Percentiles rank a stretch among this genome's conserved stretches.
Evolutionary conservation across 768 basidiomycete species (phyloP).

Genomic region (Coprinellus micaceus): DNA sequence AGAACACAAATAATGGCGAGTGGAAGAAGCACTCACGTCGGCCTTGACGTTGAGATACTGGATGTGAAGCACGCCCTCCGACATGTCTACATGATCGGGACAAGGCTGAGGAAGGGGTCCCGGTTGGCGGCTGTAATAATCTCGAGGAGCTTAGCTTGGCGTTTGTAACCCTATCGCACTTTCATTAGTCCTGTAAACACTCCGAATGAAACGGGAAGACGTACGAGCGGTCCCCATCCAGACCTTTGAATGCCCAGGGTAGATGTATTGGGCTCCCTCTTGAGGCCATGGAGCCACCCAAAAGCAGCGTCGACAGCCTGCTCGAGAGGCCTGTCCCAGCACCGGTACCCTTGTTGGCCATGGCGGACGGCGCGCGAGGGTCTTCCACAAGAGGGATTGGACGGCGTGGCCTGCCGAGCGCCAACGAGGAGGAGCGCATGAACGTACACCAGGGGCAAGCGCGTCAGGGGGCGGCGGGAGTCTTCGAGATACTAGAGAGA

Average conservation of each 20-base stretch:
- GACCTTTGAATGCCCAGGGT: slow-evolving; percentile 88
- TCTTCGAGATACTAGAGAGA: no score
- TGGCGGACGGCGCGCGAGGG: slow-evolving; percentile 68
- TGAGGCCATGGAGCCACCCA: slow-evolving; percentile 67
- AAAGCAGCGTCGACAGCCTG: slow-evolving; percentile 57
- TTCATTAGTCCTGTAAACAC: no score
- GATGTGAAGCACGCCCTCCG: slow-evolving; percentile 89
- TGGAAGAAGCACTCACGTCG: no score
- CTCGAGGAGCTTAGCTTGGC: slow-evolving; percentile 67
- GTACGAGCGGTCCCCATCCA: slow-evolving; percentile 95
- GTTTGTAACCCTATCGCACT: slow-evolving; percentile 58
- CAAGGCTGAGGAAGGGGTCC: slow-evolving; percentile 32
- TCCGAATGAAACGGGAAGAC: slow-evolving; percentile 25
- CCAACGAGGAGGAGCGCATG: slow-evolving; percentile 68
- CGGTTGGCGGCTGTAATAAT: slow-evolving; percentile 93
- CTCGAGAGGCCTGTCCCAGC: slow-evolving; percentile 66
- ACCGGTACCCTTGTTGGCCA: slow-evolving; percentile 53
- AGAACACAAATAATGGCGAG: no score
- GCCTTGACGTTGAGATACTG: slow-evolving; percentile 92
- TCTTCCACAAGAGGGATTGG: slow-evolving; percentile 95
- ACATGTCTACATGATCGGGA: slow-evolving; percentile 91
- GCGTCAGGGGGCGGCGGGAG: no score
- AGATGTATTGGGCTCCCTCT: slow-evolving; percentile 78
- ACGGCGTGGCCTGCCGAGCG: slow-evolving; percentile 24
- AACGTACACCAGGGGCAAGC: no score